Conservation (phyloP, 2,329 filamentous ascomycete genomes). For the Claviceps fusiformis region DNA sequence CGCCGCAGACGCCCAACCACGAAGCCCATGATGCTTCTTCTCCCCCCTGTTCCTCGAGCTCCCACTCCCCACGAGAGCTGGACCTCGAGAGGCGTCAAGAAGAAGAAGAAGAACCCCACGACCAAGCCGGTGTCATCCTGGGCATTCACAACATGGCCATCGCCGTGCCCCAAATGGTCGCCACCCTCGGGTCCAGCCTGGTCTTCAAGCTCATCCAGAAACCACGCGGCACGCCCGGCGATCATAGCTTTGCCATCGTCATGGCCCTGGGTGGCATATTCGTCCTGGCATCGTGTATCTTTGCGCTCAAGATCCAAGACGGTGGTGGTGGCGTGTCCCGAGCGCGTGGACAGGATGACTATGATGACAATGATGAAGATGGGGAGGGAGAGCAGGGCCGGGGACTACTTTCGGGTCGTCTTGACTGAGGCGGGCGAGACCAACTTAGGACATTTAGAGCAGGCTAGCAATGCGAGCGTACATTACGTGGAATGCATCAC, state of each 20-base stretch:
- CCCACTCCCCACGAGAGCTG: neutral
- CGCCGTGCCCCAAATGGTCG: slow-evolving; percentile 80
- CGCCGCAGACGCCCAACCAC: neutral
- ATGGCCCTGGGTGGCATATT: slow-evolving; percentile 71
- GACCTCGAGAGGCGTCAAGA: slow-evolving; percentile 25
- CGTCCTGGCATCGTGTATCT: slow-evolving; percentile 61
- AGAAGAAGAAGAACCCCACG: slow-evolving; percentile 42
- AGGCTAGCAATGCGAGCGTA: neutral
- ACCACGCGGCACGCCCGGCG: slow-evolving; percentile 68
- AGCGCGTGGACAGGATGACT: neutral
- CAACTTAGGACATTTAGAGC: neutral
- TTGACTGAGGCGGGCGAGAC: no score
- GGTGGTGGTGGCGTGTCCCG: slow-evolving; percentile 35
- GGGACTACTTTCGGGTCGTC: slow-evolving; percentile 1
- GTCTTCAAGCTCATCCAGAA: slow-evolving; percentile 84
- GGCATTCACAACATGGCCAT: slow-evolving; percentile 95
- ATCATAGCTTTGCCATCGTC: slow-evolving; percentile 78
- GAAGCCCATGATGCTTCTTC: neutral
- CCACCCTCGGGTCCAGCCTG: slow-evolving; percentile 68
- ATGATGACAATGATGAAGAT: slow-evolving; percentile 15
- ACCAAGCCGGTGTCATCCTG: slow-evolving; percentile 79
- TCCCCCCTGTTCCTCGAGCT: neutral
- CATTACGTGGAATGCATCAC: no score
- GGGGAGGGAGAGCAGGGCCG: slow-evolving; percentile 13
- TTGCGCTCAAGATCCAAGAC: slow-evolving; percentile 48